Evolutionary conservation across 768 basidiomycete genomes (phyloP).

Genomic region (Phaffia australis): DNA sequence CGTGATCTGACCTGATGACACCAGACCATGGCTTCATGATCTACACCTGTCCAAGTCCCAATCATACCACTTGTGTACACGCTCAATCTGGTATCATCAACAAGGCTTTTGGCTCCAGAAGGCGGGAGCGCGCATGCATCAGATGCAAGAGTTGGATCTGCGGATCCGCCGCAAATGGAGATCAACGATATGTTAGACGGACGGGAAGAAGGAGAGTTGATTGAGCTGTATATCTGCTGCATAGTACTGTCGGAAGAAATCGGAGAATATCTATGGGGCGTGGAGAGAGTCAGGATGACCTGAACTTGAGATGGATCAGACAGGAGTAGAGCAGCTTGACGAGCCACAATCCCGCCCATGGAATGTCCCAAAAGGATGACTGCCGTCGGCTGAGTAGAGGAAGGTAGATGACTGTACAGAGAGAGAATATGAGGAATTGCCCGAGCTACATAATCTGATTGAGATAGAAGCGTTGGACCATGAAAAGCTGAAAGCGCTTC

Average conservation of each 20-base stretch:
- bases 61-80: conserved; percentile 79
- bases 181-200: conserved; percentile 41
- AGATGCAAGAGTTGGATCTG: conserved; percentile 82
- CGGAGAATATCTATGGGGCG: conserved; percentile 78
- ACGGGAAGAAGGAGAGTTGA: conserved; percentile 28
- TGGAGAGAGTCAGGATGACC: conserved; percentile 87
- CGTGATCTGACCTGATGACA: conserved; percentile 93
- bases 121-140: conserved; percentile 64
- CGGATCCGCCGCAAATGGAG: conserved; percentile 81
- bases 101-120: conserved; percentile 13
- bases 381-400: conserved; percentile 40
- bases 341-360: conserved; percentile 91
- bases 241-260: conserved; percentile 74
- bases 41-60: conserved; percentile 89
- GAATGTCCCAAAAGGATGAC: conserved; percentile 84
- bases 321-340: conserved; percentile 57
- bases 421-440: conserved; percentile 70
- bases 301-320: conserved; percentile 43
- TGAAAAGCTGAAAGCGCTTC: conserved; percentile 95
- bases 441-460: conserved; percentile 60
- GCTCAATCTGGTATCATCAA: conserved; percentile 40
- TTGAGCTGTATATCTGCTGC: conserved; percentile 54
- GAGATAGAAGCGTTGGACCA: conserved; percentile 70
- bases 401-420: conserved; percentile 47
- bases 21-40: conserved; percentile 96